phyloP scores from a whole-genome alignment of 306 rosid genomes.

The Dryas drummondii region DNA sequence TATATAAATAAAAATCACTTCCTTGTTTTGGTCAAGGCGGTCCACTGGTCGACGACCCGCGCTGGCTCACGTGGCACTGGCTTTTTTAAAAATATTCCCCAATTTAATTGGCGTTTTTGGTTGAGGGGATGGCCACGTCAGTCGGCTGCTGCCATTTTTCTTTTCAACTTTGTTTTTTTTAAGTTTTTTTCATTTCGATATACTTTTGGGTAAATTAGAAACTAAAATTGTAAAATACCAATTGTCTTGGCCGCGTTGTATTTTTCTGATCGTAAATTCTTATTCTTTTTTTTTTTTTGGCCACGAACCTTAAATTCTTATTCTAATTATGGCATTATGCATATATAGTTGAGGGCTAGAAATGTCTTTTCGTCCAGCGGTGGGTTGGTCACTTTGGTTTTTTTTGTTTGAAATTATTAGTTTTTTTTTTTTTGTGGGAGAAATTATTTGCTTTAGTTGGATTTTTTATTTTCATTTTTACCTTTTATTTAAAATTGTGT shows the following conservation, averaged over 20 bases:
- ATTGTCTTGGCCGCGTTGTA: too few species aligned
- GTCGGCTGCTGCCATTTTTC: background rate
- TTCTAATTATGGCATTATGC: background rate
- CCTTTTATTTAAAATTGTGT: background rate
- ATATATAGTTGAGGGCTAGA: background rate
- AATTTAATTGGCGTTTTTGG: conserved; percentile 8
- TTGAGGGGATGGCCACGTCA: conserved; percentile 26
- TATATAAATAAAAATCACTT: background rate
- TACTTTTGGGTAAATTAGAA: too few species aligned
- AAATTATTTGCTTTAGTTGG: too few species aligned
- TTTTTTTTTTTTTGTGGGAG: background rate
- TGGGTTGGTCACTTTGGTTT: background rate
- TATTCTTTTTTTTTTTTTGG: too few species aligned
- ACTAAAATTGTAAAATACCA: too few species aligned
- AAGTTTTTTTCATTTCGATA: too few species aligned
- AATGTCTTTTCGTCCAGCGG: conserved; percentile 8
- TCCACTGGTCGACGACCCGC: conserved; percentile 20
- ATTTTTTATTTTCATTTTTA: too few species aligned
- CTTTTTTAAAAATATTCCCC: conserved; percentile 21
- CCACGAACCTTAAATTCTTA: too few species aligned
- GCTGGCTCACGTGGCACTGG: conserved; percentile 42
- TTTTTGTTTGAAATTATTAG: background rate
- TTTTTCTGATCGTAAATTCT: too few species aligned
- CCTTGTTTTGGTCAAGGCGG: background rate
- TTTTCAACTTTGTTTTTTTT: background rate